phyloP scores from a whole-genome alignment of 2,329 filamentous ascomycete species.

The Madurella fahalii region DNA sequence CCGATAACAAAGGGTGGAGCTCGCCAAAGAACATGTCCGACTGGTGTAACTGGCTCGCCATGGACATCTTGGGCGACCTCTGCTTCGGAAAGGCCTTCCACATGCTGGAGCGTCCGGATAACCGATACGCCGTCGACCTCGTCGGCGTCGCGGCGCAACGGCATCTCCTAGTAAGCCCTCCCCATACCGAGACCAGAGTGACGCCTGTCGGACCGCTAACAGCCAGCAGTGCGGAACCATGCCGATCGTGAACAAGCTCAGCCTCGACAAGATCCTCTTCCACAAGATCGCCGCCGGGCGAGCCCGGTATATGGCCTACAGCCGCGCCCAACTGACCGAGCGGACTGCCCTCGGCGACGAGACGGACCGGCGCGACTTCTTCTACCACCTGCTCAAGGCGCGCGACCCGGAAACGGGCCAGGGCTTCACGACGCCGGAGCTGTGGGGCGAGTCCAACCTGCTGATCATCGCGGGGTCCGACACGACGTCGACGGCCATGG shows the following conservation, averaged over 20 bases:
- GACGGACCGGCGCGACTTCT: slow-evolving; percentile 68
- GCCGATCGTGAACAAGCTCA: slow-evolving; percentile 62
- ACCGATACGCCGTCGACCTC: slow-evolving; percentile 62
- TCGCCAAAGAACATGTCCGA: slow-evolving; percentile 57
- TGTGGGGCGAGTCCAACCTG: slow-evolving; percentile 68
- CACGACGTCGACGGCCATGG: slow-evolving; percentile 66
- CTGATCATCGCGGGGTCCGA: slow-evolving; percentile 70
- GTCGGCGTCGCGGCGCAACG: slow-evolving; percentile 65
- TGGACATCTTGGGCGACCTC: slow-evolving; percentile 59
- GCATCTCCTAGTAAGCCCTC: slow-evolving; percentile 58
- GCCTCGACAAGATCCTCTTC: slow-evolving; percentile 65
- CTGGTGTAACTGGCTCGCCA: slow-evolving; percentile 59
- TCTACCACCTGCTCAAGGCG: slow-evolving; percentile 69
- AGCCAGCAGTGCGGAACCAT: slow-evolving; percentile 61
- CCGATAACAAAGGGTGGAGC: slow-evolving; percentile 54
- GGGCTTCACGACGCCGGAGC: slow-evolving; percentile 60
- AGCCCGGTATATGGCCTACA: slow-evolving; percentile 68
- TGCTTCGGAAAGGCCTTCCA: slow-evolving; percentile 60
- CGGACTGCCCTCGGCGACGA: slow-evolving; percentile 63
- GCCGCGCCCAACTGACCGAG: slow-evolving; percentile 61
- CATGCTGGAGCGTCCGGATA: slow-evolving; percentile 56
- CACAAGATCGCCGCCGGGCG: slow-evolving; percentile 62
- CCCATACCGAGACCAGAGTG: not conserved
- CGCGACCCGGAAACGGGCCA: slow-evolving; percentile 67
- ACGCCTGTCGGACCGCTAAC: slow-evolving; percentile 2